Conservation (phyloP, 2,329 filamentous ascomycete species). For the Aureobasidium vineae region DNA sequence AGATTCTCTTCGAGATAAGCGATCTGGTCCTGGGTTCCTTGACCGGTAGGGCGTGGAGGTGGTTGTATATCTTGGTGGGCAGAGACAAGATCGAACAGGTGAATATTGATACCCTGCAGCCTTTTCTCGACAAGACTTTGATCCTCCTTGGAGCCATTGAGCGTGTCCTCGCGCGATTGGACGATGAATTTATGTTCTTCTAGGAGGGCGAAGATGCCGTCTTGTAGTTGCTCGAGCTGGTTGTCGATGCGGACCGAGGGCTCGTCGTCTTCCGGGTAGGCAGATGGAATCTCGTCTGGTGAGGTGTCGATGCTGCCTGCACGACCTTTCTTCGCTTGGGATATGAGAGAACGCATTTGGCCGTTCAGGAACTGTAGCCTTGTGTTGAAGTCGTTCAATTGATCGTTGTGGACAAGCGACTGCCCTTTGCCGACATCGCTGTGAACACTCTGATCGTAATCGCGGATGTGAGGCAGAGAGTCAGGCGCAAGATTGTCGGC, state of each 20-base stretch:
- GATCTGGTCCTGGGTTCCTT: slow-evolving; percentile 65
- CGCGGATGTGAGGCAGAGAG: slow-evolving; percentile 22
- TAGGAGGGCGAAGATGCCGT: slow-evolving; percentile 26
- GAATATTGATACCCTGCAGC: slow-evolving; percentile 62
- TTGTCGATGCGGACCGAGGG: slow-evolving; percentile 26
- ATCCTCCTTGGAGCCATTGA: slow-evolving; percentile 30
- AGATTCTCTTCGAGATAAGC: slow-evolving; percentile 64
- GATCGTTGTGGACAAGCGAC: background rate
- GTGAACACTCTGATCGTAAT: slow-evolving; percentile 29
- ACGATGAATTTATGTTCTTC: slow-evolving; percentile 27
- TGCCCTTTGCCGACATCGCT: slow-evolving; percentile 26
- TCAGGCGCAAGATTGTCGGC: background rate
- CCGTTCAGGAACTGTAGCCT: slow-evolving; percentile 37
- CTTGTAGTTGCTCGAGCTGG: slow-evolving; percentile 29
- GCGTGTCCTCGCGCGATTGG: slow-evolving; percentile 29
- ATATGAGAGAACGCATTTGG: slow-evolving; percentile 34
- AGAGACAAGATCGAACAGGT: slow-evolving; percentile 53
- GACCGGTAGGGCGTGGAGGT: slow-evolving; percentile 58
- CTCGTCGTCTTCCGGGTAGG: slow-evolving; percentile 28
- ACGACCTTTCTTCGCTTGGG: slow-evolving; percentile 23
- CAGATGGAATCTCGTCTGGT: slow-evolving; percentile 26
- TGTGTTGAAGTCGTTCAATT: slow-evolving; percentile 33
- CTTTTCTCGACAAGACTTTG: slow-evolving; percentile 45
- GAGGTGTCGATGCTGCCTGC: slow-evolving; percentile 22
- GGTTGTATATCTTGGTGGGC: slow-evolving; percentile 51